Conservation (phyloP, 345 rosid species). For the Eucalyptus fibrosa region DNA sequence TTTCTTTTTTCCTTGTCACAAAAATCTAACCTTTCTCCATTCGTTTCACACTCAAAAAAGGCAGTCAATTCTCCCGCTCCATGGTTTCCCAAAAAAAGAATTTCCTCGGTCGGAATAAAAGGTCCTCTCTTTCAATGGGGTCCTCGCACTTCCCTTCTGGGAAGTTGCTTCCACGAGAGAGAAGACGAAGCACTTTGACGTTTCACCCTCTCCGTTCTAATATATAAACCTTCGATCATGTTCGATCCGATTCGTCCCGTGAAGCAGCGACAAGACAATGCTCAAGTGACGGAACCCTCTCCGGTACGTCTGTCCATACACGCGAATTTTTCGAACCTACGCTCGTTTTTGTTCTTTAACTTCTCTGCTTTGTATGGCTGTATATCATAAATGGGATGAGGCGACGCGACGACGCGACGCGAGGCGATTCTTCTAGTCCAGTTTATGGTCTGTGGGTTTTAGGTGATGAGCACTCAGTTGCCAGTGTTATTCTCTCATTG, state of each 20-base stretch:
- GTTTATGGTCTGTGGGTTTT: neutral
- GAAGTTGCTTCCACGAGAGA: neutral
- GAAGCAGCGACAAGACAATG: neutral
- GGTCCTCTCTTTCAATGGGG: neutral
- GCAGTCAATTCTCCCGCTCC: neutral
- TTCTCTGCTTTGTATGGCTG: neutral
- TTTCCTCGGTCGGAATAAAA: neutral
- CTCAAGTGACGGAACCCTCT: neutral
- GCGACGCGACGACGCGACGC: neutral
- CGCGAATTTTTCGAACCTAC: neutral
- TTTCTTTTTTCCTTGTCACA: neutral
- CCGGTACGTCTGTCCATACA: neutral
- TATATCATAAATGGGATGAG: neutral
- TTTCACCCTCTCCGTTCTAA: neutral
- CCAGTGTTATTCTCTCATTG: neutral
- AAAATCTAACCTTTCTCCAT: neutral
- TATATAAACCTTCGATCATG: neutral
- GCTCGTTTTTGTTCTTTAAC: neutral
- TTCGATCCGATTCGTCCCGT: neutral
- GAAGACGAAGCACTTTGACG: neutral
- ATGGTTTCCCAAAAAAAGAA: neutral
- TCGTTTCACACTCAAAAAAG: neutral
- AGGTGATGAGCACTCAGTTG: neutral
- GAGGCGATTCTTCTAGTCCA: neutral
- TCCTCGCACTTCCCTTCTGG: neutral